phyloP scores from a whole-genome alignment of 2,329 filamentous ascomycete genomes.

The Fusarium duplospermum region DNA sequence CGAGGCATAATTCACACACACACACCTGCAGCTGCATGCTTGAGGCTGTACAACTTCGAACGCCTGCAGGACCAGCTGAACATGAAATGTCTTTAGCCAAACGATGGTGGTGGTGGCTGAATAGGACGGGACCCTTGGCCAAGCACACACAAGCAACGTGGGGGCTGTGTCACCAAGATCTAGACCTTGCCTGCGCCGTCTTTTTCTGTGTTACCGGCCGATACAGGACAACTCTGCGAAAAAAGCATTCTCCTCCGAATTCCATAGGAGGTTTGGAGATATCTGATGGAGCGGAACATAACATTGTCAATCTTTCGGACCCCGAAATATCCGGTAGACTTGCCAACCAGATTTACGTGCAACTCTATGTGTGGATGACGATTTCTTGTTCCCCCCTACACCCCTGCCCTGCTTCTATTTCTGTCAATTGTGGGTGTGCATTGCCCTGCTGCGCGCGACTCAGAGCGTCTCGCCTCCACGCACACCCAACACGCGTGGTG shows the following conservation, averaged over 20 bases:
- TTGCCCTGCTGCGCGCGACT: conserved; percentile 20
- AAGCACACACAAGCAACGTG: conserved; percentile 15
- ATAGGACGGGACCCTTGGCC: conserved; percentile 25
- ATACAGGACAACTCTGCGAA: background rate
- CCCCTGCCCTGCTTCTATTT: conserved; percentile 18
- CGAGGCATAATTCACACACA: background rate
- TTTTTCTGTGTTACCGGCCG: conserved; percentile 6
- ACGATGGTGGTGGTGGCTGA: conserved; percentile 24
- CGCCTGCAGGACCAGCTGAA: conserved; percentile 12
- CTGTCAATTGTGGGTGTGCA: conserved; percentile 21
- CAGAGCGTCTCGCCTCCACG: conserved; percentile 24
- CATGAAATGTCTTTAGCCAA: conserved; percentile 11
- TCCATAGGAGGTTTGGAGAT: conserved; percentile 15
- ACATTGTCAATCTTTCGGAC: background rate
- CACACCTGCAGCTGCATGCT: background rate
- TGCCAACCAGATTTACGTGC: conserved; percentile 2
- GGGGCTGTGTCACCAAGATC: conserved; percentile 23
- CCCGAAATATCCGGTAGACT: conserved; percentile 3
- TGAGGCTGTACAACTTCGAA: background rate
- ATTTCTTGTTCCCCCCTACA: background rate
- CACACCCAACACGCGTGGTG: conserved; percentile 20
- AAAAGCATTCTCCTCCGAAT: background rate
- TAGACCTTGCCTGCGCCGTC: conserved; percentile 13
- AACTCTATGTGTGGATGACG: background rate
- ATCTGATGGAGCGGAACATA: background rate